Evolutionary conservation across 345 rosid species (phyloP).

Genomic region (Nasturtium officinale): DNA sequence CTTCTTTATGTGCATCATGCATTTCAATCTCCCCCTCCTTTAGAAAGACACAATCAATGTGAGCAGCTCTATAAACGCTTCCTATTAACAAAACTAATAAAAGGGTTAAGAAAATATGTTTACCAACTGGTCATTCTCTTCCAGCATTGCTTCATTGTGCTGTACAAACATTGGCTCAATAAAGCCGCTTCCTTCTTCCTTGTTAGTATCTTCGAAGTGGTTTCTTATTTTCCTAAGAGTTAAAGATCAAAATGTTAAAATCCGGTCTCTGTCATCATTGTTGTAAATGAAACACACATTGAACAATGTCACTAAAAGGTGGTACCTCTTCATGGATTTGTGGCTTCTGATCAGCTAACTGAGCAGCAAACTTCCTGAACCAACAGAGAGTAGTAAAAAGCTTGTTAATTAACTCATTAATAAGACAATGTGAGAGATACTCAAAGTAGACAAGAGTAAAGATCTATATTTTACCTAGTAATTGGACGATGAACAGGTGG

Average conservation of each 20-base stretch:
- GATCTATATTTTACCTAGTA: constrained; percentile 60
- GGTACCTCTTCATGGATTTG: constrained; percentile 53
- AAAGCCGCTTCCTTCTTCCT: constrained; percentile 41
- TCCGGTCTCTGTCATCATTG: constrained; percentile 2
- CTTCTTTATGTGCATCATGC: constrained; percentile 63
- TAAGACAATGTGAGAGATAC: constrained; percentile 25
- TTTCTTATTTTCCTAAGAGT: constrained; percentile 55
- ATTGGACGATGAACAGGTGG: constrained; percentile 75
- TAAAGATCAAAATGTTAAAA: not conserved
- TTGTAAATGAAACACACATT: constrained; percentile 6
- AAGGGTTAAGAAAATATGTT: not conserved
- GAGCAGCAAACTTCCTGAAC: constrained; percentile 76
- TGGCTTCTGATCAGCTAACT: constrained; percentile 62
- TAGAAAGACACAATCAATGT: constrained; percentile 24
- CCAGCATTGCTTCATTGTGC: constrained; percentile 82
- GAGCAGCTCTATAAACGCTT: not conserved
- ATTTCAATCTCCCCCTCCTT: constrained; percentile 77
- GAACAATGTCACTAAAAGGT: constrained; percentile 19
- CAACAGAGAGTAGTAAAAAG: constrained; percentile 27
- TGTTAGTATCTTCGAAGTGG: constrained; percentile 43
- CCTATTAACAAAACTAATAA: constrained; percentile 4
- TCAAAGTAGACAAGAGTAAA: constrained; percentile 19
- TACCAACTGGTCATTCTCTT: constrained; percentile 85
- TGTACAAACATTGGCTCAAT: constrained; percentile 76
- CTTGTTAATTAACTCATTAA: not conserved